Evolutionary conservation across 352 stramenopile genomes (phyloP), one percentile per base, ranked within the genome.

Genomic region (Globisporangium heterothallicum): DNA sequence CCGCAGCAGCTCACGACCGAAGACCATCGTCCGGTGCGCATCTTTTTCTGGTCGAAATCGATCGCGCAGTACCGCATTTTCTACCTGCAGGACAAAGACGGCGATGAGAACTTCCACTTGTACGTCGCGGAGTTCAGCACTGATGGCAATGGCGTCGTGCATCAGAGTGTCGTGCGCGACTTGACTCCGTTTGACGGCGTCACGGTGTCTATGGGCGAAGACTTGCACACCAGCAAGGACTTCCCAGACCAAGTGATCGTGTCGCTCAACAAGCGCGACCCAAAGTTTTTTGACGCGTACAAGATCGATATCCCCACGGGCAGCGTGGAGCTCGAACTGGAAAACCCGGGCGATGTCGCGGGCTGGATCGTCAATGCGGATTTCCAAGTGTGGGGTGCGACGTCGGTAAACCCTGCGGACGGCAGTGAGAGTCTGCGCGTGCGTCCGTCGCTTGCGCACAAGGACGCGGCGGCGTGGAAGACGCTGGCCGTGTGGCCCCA

Each of bases 91-190:
- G 66, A 78, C 57, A 63, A 70, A 44, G 53, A 43, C 42, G 69
- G 69, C 48, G 63, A 79, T 45, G 69, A 79, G 56, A 64, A 74
- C 46, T 76, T 74, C 57, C 70, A 80, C 42, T 49, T 80, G 21
- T 63, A 70, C 49, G 56, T 64, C 7, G 67, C 59, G 12, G 68
- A 79, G 35, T 74, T 79, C 41, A 26, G 63, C 16, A 32, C 66
- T 3, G 63, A 78, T 22, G 55, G 49, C 8, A 14, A n/a, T 1
- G 51, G 64, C 40, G 49, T 40, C 19, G 63, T 61, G 18, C 27
- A 52, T 43, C 43, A 55, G 45, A 41, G 68, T 25, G 34, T 26
- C 22, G 63, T 73, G 54, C 65, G 66, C 49, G 63, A 76, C 58
- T 43, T 71, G 21, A 76, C 71, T 41, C 71, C 65, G 43, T 72